phyloP scores from a whole-genome alignment of 2,329 filamentous ascomycete genomes.

The Xylariaceae sp. region DNA sequence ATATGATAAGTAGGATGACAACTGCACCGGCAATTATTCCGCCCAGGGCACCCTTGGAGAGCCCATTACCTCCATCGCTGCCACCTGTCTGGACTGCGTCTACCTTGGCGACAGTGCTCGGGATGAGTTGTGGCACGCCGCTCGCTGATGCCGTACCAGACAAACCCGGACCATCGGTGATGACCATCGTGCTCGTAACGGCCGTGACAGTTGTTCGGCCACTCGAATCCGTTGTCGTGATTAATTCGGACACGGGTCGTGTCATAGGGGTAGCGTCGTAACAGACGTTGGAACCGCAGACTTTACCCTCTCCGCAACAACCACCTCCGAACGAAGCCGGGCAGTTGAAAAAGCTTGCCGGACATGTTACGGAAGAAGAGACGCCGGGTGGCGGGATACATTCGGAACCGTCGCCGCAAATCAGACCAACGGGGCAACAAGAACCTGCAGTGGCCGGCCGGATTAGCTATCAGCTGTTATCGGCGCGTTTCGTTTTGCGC shows the following conservation, averaged over 20 bases:
- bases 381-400: conserved; percentile 43
- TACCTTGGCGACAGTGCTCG: conserved; percentile 40
- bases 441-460: conserved; percentile 30
- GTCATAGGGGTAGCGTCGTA: conserved; percentile 44
- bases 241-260: conserved; percentile 37
- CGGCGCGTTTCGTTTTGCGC: not conserved
- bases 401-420: conserved; percentile 36
- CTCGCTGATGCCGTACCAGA: conserved; percentile 22
- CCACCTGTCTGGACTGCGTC: conserved; percentile 28
- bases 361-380: conserved; percentile 38
- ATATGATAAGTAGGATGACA: conserved; percentile 42
- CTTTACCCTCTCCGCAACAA: conserved; percentile 47
- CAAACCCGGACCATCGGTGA: conserved; percentile 29
- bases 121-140: conserved; percentile 39
- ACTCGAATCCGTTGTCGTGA: conserved; percentile 41
- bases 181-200: conserved; percentile 35
- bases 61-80: conserved; percentile 24
- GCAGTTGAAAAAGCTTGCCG: conserved; percentile 42
- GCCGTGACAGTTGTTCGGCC: conserved; percentile 38
- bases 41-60: conserved; percentile 41
- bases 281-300: conserved; percentile 43
- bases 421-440: conserved; percentile 42
- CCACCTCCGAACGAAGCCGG: conserved; percentile 46
- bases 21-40: conserved; percentile 50
- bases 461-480: conserved; percentile 1